Evolutionary conservation across 148 eudicot species (phyloP), one percentile per base, ranked within the genome.

Genomic region (Fallopia convolvulus): DNA sequence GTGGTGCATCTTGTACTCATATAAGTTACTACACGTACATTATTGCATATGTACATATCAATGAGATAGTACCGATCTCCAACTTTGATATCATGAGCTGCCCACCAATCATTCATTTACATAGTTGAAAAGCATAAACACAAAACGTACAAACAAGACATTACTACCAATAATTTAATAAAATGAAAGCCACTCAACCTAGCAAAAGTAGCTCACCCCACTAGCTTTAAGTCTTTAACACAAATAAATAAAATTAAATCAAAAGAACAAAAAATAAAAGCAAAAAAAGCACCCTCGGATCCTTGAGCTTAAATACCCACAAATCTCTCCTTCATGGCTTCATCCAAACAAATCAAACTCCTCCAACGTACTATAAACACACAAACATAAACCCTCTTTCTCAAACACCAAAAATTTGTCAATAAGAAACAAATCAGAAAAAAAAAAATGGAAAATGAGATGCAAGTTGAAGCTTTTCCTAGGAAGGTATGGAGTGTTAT

Each of bases 401-500:
- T 12, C 81, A 78, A 14, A 72, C 61, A 70, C 17, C 50, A n/a
- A n/a, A 58, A 12, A 21, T 14, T 4, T 33, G 30, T 17, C 79
- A 63, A 13, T 8, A 77, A 39, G 4, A 13, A 12, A 47, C 23
- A 58, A 26, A 20, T 44, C 47, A 8, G 47, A 2, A 68, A 14
- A 18, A 44, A 18, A 8, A 17, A 36, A 32, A 68, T 68, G 72
- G 72, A 68, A 39, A 68, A 68, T 10, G 44, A 68, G 44, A 68
- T 68, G 42, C 72, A 68, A 68, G 72, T 68, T 68, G 72, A 68
- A 17, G 72, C 46, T 33, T 33, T 68, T 17, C 72, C 89, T 6
- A 92, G 78, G 81, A 90, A 72, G 71, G 2, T 92, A 36, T 81
- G 85, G 86, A 76, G 82, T 61, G 66, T 86, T 8, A 80, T 89